Base-by-base conservation (phyloP, 257 asterid genomes). In the Fraxinus anomala region DNA sequence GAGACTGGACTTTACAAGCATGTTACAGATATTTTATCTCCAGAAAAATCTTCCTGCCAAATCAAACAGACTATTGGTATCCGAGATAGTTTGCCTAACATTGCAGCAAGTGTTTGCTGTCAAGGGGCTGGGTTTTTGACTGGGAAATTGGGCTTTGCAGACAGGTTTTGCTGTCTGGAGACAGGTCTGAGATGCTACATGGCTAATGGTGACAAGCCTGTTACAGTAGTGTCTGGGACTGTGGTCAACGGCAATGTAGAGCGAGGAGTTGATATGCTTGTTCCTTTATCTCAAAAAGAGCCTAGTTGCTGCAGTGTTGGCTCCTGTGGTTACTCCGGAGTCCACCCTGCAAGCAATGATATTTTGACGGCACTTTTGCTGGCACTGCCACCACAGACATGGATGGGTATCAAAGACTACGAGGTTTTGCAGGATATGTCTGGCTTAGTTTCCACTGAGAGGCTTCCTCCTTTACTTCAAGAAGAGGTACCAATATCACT, bases 321-420 rank as follows among this genome's bases (percentile, higher is more conserved):
- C 76, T 37, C 73, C 33, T 80, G 78, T 81, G 66, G 81, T 74
- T 82, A 74, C 85, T n/a, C 74, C 4, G 66, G 66, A 21, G 74
- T 80, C 73, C 90, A 84, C 74, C 91, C 87, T 11, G 83, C 80
- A 26, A 87, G 87, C 72, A 86, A 79, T 65, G 89, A 92, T 79
- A 86, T 92, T 42, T 75, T 93, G 78, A 92, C 97, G 11, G 89
- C 82, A 39, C 93, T 93, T 75, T 80, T 93, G 69, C 80, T 93
- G 39, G 92, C 98, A 30, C 84, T 93, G 87, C 94, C 98, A 4
- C 89, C 86, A 0, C 81, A 87, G 68, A 88, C 97, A 70, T 93
- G 97, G 98, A 77, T 81, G 4, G 84, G 77, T 36, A 85, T 92
- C 33, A 87, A 82, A 81, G 93, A 93, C 28, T 66, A 77, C 59